Evolutionary conservation across 345 rosid species (phyloP), one percentile per base, ranked within the genome.

Genomic region (Hirschfeldia incana): DNA sequence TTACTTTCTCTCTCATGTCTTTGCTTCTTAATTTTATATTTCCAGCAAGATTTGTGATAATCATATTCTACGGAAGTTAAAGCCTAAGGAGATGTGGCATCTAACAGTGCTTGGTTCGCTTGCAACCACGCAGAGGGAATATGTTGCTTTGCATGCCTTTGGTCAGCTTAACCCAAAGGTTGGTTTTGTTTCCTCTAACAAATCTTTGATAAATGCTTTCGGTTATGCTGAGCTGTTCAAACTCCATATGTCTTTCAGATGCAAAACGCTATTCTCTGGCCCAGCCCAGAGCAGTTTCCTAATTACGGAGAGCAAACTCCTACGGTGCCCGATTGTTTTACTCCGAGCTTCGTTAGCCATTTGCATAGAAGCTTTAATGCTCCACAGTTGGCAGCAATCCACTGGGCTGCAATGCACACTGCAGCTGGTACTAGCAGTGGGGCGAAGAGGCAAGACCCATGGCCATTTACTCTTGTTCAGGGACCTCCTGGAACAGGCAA

Each of bases 401-500:
- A 93, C 58, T 93, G 98, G 99, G 99, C 99, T 72, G 99, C 99
- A 51, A 95, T 85, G 83, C 99, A 95, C 77, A 95, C 99, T 9
- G 99, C 98, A 83, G 99, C 99, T 63, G 99, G 99, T 83, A 95
- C 98, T 34, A 89, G 90, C 72, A 93, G 96, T 76, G 93, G 93
- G 63, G 70, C 65, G 39, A 93, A 93, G 89, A 89, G 86, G 84
- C 96, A 90, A 85, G 97, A 91, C 73, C 99, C 99, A 10, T 93
- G 99, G 99, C 99, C 99, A 44, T 95, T 95, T 62, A 95, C 99
- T 53, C 98, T 95, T 67, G 99, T 95, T 69, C 99, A 95, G 71
- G 99, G 99, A 33, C 99, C 99, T 74, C 99, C 99, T 16, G 99
- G 99, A 79, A 95, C 99, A 49, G 99, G 99, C 79, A 95, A 95